phyloP scores from a whole-genome alignment of 768 basidiomycete species.

The Podaxis mareebaensis region DNA sequence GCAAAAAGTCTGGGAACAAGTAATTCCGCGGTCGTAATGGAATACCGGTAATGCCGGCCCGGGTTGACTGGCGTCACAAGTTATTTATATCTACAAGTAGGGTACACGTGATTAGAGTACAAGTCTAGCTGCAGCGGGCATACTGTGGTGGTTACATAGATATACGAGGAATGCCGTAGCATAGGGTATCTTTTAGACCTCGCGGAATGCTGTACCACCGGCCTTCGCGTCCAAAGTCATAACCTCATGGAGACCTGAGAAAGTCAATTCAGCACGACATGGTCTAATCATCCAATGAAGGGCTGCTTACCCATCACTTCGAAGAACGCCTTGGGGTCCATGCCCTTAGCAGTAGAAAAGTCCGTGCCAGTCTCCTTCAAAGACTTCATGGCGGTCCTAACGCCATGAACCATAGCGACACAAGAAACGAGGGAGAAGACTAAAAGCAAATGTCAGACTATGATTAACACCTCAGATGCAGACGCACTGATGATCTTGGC shows the following conservation, averaged over 20 bases:
- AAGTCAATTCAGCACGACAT: neutral
- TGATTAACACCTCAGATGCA: neutral
- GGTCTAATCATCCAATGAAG: neutral
- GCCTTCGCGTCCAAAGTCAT: slow-evolving; percentile 10
- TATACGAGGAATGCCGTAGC: neutral
- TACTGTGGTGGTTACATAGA: neutral
- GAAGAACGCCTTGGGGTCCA: slow-evolving; percentile 79
- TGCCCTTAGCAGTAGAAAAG: slow-evolving; percentile 55
- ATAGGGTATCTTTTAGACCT: neutral
- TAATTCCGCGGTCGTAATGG: neutral
- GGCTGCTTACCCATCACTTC: slow-evolving; percentile 60
- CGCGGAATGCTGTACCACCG: slow-evolving; percentile 6
- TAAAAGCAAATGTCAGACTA: slow-evolving; percentile 23
- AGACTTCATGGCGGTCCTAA: slow-evolving; percentile 70
- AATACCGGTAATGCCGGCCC: slow-evolving; percentile 5
- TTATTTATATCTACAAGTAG: neutral
- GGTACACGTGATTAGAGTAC: neutral
- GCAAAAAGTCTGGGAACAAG: neutral
- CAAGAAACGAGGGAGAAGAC: slow-evolving; percentile 77
- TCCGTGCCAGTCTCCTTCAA: slow-evolving; percentile 79
- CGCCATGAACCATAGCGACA: slow-evolving; percentile 74
- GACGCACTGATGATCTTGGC: slow-evolving; percentile 76
- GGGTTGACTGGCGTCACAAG: neutral
- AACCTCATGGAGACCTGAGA: slow-evolving; percentile 6
- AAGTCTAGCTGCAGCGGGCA: neutral